Base-by-base conservation (phyloP, 2,329 filamentous ascomycete species). In the Magnaporthiopsis poae region DNA sequence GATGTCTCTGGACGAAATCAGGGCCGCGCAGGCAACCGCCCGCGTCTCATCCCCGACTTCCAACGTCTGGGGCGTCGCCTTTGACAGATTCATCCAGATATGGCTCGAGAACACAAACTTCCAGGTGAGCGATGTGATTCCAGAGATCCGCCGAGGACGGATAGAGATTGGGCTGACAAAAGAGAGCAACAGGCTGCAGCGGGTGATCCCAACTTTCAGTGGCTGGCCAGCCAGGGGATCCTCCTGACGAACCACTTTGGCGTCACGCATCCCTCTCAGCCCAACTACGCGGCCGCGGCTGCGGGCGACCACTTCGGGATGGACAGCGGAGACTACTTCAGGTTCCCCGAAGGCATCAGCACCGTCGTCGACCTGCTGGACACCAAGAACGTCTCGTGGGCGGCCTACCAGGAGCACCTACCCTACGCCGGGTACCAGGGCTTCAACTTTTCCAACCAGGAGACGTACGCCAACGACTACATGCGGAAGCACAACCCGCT, bases 11-110 rank as follows among this genome's bases (percentile, higher is more conserved):
- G 25, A 61, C 46, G 73, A 77, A 69, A 78, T 81, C 46, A 73
- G 74, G 35, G 76, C 76, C 67, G 77, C 79, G 61, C 75, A 76
- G 65, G 80, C 81, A 11, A 81, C 79, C 2, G 79, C 80, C 2
- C 72, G 74, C 64, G 80, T 80, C 4, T 70, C 75, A 62, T 77
- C 78, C 52, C 79, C 81, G 3, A 80, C 77, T 39, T 80, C 76
- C 68, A 72, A 80, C 71, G 81, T 86, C 25, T 76, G 80, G 69
- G 86, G 86, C 52, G 79, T 82, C 65, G 81, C 78, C 0, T 88
- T 88, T 71, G 79, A 87, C 71, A 82, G 86, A 18, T 85, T 87
- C 71, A 80, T 85, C 64, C 81, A 83, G 68, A 84, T 88, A 73
- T 88, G 85, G 86, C 77, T 88, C 61, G 86, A 88, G 75, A 88